These are phyloP conservation scores for Fusarium buxicola DNA, from an alignment of 2,329 filamentous ascomycete species.

Conservation along the genomic window DNA sequence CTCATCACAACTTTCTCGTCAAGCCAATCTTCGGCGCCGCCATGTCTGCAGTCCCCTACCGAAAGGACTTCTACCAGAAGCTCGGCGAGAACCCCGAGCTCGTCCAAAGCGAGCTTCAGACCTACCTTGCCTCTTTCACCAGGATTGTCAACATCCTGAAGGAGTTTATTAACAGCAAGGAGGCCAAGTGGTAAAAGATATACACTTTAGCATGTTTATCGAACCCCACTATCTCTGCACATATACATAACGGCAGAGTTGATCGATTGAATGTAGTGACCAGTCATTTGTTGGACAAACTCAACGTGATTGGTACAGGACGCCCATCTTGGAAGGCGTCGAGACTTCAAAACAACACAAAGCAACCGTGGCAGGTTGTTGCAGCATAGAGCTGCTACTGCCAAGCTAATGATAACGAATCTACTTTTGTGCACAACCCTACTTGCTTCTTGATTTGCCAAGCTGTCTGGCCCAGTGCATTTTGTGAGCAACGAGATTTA, in stretches of 20 bases:
- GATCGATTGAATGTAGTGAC: conserved; percentile 17
- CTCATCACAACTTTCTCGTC: conserved; percentile 87
- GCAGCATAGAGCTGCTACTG: conserved; percentile 10
- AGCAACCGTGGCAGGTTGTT: conserved; percentile 9
- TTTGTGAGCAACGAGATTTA: neutral
- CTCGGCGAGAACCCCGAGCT: conserved; percentile 75
- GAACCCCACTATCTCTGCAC: conserved; percentile 1
- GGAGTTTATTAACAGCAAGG: conserved; percentile 65
- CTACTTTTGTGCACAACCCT: conserved; percentile 16
- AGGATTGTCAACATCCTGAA: conserved; percentile 82
- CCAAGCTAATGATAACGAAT: conserved; percentile 32
- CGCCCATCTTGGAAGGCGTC: conserved; percentile 4
- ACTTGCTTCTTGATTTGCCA: neutral
- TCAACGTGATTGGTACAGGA: conserved; percentile 24
- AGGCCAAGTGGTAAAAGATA: conserved; percentile 65
- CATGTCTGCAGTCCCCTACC: conserved; percentile 93
- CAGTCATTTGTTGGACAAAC: conserved; percentile 16
- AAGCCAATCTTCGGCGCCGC: conserved; percentile 94
- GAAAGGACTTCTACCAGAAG: conserved; percentile 93
- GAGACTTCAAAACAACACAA: conserved; percentile 18
- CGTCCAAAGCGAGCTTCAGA: conserved; percentile 72
- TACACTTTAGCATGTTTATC: conserved; percentile 3
- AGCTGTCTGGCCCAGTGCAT: neutral
- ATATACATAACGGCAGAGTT: conserved; percentile 5
- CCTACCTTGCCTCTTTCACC: conserved; percentile 83